Evolutionary conservation across 1,139 yeast genomes (phyloP).

Genomic region (Yamadazyma mexicana): DNA sequence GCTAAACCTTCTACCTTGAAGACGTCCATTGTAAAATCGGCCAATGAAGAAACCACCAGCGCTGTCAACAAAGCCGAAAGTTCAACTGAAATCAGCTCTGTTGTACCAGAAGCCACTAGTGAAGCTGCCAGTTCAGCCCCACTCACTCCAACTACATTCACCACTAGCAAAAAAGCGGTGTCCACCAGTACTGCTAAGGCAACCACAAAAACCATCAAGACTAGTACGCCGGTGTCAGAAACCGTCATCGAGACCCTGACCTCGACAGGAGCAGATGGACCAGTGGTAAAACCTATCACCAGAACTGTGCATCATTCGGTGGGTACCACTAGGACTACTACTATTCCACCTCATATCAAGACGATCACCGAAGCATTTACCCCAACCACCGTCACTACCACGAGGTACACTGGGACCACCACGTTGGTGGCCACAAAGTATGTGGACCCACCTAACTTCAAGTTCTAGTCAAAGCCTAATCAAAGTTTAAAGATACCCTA

Average conservation of each 20-base stretch:
- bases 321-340: constrained; percentile 11
- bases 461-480: too few relatives aligned
- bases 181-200: too few relatives aligned
- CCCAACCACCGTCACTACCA: constrained; percentile 17
- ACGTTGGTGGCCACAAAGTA: constrained; percentile 16
- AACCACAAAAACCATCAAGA: too few relatives aligned
- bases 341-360: constrained; percentile 9
- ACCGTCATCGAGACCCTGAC: too few relatives aligned
- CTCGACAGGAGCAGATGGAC: too few relatives aligned
- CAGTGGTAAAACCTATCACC: constrained; percentile 8
- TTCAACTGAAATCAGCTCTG: not conserved
- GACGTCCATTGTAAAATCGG: constrained; percentile 1
- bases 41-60: not conserved
- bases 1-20: not conserved
- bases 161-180: too few relatives aligned
- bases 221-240: too few relatives aligned
- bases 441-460: constrained; percentile 13
- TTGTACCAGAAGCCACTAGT: not conserved
- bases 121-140: constrained; percentile 1
- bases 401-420: constrained; percentile 14
- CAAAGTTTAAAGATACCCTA: too few relatives aligned
- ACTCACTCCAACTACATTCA: too few relatives aligned
- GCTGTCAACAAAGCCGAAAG: not conserved
- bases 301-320: constrained; percentile 7
- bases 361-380: constrained; percentile 12